phyloP scores from a whole-genome alignment of 768 basidiomycete species.

The Boletus rubescentipes region DNA sequence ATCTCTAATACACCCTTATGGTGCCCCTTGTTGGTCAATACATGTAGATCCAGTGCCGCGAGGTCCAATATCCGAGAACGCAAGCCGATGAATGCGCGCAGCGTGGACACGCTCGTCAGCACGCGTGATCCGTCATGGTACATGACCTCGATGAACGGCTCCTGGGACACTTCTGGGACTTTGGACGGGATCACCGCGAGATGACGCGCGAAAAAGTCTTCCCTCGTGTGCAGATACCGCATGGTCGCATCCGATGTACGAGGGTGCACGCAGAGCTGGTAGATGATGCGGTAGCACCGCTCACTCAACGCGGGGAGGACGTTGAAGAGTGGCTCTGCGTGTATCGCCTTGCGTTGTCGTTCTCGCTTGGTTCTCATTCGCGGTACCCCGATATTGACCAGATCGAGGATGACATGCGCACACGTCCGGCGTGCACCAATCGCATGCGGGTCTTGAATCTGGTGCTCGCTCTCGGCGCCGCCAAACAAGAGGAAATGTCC shows the following conservation, averaged over 20 bases:
- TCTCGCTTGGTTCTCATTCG: slow-evolving; percentile 43
- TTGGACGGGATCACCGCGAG: slow-evolving; percentile 72
- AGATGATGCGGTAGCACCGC: slow-evolving; percentile 76
- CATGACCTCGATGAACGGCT: slow-evolving; percentile 54
- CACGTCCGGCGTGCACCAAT: slow-evolving; percentile 68
- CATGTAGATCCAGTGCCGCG: slow-evolving; percentile 84
- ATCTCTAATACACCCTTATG: slow-evolving; percentile 71
- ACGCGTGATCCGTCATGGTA: slow-evolving; percentile 74
- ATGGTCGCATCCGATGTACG: slow-evolving; percentile 78
- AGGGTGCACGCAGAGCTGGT: slow-evolving; percentile 86
- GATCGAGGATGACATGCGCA: slow-evolving; percentile 77
- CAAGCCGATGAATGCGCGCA: slow-evolving; percentile 76
- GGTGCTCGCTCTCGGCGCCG: slow-evolving; percentile 52
- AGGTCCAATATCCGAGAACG: slow-evolving; percentile 85
- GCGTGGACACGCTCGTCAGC: slow-evolving; percentile 60
- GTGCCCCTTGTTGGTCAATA: slow-evolving; percentile 77
- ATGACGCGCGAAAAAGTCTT: slow-evolving; percentile 88
- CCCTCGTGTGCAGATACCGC: slow-evolving; percentile 82
- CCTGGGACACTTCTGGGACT: slow-evolving; percentile 48
- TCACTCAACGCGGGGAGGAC: slow-evolving; percentile 79
- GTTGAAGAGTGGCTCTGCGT: slow-evolving; percentile 54
- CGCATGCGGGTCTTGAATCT: slow-evolving; percentile 78
- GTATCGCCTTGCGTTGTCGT: slow-evolving; percentile 27
- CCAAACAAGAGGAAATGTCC: slow-evolving; percentile 89
- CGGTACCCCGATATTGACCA: slow-evolving; percentile 73